Conservation (phyloP, 169 alveolate genomes). For the Perkinsus chesapeaki region DNA sequence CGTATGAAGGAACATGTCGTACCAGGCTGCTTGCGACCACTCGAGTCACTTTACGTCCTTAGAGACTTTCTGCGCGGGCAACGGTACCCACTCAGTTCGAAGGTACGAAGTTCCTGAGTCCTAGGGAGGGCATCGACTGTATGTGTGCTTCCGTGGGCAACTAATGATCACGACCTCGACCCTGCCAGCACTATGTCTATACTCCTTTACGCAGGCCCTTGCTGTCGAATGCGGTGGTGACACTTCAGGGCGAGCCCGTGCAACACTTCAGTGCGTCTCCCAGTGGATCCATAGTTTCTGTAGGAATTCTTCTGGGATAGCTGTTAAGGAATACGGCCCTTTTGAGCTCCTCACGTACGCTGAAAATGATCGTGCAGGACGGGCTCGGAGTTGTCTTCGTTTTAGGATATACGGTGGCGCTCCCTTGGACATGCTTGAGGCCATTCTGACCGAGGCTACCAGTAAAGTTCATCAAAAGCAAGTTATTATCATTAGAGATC, state of each 20-base stretch:
- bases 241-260: neutral
- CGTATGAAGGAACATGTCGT: neutral
- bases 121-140: neutral
- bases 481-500: neutral
- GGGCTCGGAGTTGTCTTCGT: neutral
- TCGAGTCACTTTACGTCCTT: neutral
- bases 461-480: neutral
- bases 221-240: neutral
- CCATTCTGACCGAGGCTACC: neutral
- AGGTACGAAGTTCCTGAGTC: neutral
- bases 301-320: neutral
- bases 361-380: neutral
- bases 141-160: neutral
- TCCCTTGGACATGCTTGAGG: neutral
- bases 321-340: neutral
- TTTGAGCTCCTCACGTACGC: neutral
- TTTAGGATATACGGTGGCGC: neutral
- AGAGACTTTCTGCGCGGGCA: neutral
- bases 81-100: neutral
- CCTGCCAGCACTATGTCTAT: neutral
- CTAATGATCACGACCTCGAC: neutral
- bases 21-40: neutral
- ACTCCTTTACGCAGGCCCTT: neutral
- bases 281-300: neutral
- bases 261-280: neutral